phyloP scores from a whole-genome alignment of 2,329 filamentous ascomycete genomes.

The Hymenoscyphus occultus region DNA sequence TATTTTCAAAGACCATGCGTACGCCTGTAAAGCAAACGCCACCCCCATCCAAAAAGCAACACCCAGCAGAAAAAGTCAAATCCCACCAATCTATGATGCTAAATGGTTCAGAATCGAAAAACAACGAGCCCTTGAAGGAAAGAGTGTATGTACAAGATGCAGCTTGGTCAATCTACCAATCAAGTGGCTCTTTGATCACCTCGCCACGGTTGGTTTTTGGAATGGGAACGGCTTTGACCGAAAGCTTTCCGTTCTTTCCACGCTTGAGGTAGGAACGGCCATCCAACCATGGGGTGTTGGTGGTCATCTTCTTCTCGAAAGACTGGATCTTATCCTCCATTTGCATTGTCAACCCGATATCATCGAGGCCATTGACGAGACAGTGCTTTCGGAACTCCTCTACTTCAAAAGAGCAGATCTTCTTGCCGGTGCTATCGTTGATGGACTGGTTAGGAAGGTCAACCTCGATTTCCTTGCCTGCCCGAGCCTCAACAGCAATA shows the following conservation, averaged over 20 bases:
- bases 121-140: not conserved
- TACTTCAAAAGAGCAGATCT: slow-evolving; percentile 77
- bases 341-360: slow-evolving; percentile 93
- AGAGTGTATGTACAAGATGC: slow-evolving; percentile 1
- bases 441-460: slow-evolving; percentile 84
- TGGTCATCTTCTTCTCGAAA: slow-evolving; percentile 76
- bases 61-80: not conserved
- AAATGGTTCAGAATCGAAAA: slow-evolving; percentile 4
- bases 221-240: slow-evolving; percentile 63
- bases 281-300: slow-evolving; percentile 86
- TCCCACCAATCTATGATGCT: slow-evolving; percentile 2
- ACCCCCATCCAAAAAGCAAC: slow-evolving; percentile 5
- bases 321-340: slow-evolving; percentile 81
- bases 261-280: slow-evolving; percentile 75
- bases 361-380: slow-evolving; percentile 87
- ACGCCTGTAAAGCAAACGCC: slow-evolving; percentile 2
- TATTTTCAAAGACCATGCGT: not conserved
- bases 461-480: slow-evolving; percentile 81
- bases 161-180: slow-evolving; percentile 59
- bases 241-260: slow-evolving; percentile 52
- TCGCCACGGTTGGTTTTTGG: slow-evolving; percentile 88
- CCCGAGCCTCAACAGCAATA: slow-evolving; percentile 73
- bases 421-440: slow-evolving; percentile 69
- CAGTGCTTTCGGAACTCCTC: slow-evolving; percentile 95
- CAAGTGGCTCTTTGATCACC: slow-evolving; percentile 77